Conservation (phyloP, 2,329 filamentous ascomycete genomes). For the Phaeosphaeriaceae sp. region DNA sequence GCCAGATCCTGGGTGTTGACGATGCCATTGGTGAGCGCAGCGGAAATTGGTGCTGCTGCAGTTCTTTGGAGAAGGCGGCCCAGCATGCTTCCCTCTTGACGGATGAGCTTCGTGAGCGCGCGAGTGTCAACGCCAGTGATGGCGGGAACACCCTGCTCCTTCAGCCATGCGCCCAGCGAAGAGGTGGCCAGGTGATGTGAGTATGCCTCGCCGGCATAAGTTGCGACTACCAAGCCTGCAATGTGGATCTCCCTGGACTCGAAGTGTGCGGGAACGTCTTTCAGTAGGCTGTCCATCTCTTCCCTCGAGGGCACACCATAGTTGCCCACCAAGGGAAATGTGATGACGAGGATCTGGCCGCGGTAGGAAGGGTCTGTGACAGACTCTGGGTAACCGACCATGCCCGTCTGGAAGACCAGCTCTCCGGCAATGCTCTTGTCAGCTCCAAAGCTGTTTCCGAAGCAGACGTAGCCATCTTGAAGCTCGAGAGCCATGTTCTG, state of each 20-base stretch:
- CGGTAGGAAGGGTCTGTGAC: slow-evolving; percentile 88
- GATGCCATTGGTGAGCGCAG: slow-evolving; percentile 49
- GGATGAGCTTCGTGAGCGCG: slow-evolving; percentile 91
- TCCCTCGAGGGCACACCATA: slow-evolving; percentile 94
- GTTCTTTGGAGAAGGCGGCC: slow-evolving; percentile 85
- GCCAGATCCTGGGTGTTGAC: slow-evolving; percentile 40
- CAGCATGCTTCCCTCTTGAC: slow-evolving; percentile 94
- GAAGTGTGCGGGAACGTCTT: slow-evolving; percentile 89
- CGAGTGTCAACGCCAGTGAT: slow-evolving; percentile 96
- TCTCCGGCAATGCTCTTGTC: slow-evolving; percentile 94
- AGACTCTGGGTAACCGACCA: slow-evolving; percentile 98
- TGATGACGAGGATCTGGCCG: slow-evolving; percentile 94
- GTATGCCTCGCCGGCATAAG: slow-evolving; percentile 93
- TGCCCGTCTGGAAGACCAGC: slow-evolving; percentile 98
- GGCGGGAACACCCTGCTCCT: slow-evolving; percentile 92
- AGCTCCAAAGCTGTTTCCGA: slow-evolving; percentile 96
- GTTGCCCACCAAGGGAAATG: slow-evolving; percentile 94
- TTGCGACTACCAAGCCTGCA: slow-evolving; percentile 86
- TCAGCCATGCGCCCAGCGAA: slow-evolving; percentile 92
- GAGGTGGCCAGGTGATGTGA: slow-evolving; percentile 93
- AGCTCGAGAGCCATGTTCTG: slow-evolving; percentile 87
- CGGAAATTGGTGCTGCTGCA: slow-evolving; percentile 36
- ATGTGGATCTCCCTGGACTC: slow-evolving; percentile 94
- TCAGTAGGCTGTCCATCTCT: slow-evolving; percentile 81
- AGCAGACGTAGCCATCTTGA: slow-evolving; percentile 87